Conservation (phyloP, 805 yeast species). For the Debaryomyces prosopidis region DNA sequence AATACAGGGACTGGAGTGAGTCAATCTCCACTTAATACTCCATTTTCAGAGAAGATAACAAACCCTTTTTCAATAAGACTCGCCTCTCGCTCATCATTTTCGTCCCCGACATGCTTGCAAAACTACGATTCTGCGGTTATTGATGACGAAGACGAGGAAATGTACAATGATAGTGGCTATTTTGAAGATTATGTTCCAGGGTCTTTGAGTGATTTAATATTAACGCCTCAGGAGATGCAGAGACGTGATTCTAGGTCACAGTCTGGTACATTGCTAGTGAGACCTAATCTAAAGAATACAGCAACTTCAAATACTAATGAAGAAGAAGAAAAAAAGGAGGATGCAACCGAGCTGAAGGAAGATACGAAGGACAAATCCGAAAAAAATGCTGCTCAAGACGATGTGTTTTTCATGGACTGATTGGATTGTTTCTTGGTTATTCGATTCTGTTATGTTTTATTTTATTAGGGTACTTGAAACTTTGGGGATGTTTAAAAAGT, state of each 20-base stretch:
- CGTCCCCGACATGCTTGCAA: conserved; percentile 12
- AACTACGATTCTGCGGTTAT: conserved; percentile 18
- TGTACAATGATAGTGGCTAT: conserved; percentile 17
- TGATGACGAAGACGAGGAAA: conserved; percentile 40
- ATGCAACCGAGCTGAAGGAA: background rate
- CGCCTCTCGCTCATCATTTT: conserved; percentile 11
- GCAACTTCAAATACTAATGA: conserved; percentile 4
- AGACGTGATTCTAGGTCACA: conserved; percentile 67
- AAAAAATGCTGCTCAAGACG: conserved; percentile 18
- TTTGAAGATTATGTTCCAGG: conserved; percentile 79
- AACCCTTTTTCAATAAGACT: conserved; percentile 9
- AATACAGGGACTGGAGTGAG: conserved; percentile 1
- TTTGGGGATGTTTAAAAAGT: too few relatives aligned
- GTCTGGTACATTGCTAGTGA: conserved; percentile 39
- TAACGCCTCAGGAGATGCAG: conserved; percentile 76
- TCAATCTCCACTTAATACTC: conserved; percentile 9
- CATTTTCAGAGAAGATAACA: conserved; percentile 3
- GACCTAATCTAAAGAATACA: conserved; percentile 27
- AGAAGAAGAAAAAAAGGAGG: background rate
- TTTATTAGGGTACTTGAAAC: too few relatives aligned
- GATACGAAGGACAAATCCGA: conserved; percentile 5
- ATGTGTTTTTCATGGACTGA: conserved; percentile 42
- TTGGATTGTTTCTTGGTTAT: too few relatives aligned
- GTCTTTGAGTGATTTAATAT: conserved; percentile 66
- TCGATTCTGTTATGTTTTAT: too few relatives aligned